These are phyloP conservation scores for Dendrobium huoshanense DNA, from an alignment of 106 monocot species.

Conservation along the genomic window DNA sequence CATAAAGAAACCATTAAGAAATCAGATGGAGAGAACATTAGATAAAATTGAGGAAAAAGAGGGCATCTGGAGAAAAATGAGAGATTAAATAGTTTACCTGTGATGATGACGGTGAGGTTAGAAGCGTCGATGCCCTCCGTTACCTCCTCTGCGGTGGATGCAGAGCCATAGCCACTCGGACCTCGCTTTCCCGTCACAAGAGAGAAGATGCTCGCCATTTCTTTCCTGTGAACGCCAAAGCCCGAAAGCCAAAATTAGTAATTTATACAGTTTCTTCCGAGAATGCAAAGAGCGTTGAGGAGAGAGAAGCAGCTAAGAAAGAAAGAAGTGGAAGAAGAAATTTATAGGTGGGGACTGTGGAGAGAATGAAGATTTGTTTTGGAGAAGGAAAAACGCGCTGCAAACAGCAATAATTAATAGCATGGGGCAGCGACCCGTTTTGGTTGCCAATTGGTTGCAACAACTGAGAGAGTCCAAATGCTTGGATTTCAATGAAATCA, in stretches of 20 bases:
- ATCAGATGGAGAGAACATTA: neutral
- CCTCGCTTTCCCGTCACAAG: slow-evolving; percentile 68
- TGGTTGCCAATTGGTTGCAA: no score
- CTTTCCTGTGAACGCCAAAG: neutral
- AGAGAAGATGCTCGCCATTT: slow-evolving; percentile 58
- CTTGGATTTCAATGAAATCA: no score
- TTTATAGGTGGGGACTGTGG: no score
- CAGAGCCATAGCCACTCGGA: slow-evolving; percentile 79
- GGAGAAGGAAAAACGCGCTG: no score
- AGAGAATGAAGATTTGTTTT: no score
- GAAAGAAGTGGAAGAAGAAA: neutral
- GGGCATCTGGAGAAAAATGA: no score
- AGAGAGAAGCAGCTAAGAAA: neutral
- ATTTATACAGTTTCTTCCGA: neutral
- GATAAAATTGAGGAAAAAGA: neutral
- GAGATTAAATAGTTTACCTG: slow-evolving; percentile 33
- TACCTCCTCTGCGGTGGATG: slow-evolving; percentile 79
- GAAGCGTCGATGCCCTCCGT: slow-evolving; percentile 58
- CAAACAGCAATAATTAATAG: no score
- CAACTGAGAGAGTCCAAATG: no score
- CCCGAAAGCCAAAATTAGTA: neutral
- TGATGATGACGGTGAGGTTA: slow-evolving; percentile 72
- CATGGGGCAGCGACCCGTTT: no score
- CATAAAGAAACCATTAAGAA: neutral
- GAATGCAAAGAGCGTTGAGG: slow-evolving; percentile 7